Evolutionary conservation across 768 basidiomycete genomes (phyloP), one percentile per base, ranked within the genome.

Genomic region (Dioszegia aurantiaca): DNA sequence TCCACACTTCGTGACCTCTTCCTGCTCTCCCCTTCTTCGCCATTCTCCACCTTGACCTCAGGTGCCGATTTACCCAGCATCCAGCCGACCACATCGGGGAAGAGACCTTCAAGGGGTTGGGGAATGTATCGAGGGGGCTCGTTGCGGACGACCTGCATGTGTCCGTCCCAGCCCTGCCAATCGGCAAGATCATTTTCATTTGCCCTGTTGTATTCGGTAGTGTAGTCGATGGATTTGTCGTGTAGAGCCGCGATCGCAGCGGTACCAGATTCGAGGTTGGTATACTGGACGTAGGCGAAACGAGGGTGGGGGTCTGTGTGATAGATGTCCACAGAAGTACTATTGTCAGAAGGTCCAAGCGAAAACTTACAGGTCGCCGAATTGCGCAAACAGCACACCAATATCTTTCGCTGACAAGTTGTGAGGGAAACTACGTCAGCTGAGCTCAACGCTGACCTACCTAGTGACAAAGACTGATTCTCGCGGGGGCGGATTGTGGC

Each of bases 291-390:
- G 37, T 69, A 60, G 27, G 75, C 75, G 49, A 74, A 76, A 9
- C 75, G 70, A 24, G 73, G 72, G 37, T 63, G 58, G 14, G 75
- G 62, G 5, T 71, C 69, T 21, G 74, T 68, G 39, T 74, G 69
- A 53, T 73, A 74, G 51, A 76, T 73, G 63, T 76, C 75, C 40
- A 76, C 73, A 9, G 73, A 66, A 6, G 65, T 54, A 40, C 73
- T 76, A 58, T 19, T 10, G 33, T 60, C 28, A 64, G 55, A 28
- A 17, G 5, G 9, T 21, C 21, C 19, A 8, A 21, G 11, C 24
- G 2, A 1, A 24, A 8, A 63, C 72, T 69, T 48, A 73, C 74
- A 76, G 68, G 36, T 67, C 48, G 6, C 75, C 75, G 44, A 67
- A 76, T 40, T 76, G 72, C 5, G 70, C 68, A 36, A 76, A 76